Evolutionary conservation across 768 basidiomycete genomes (phyloP).

Genomic region (Boletus insuetus): DNA sequence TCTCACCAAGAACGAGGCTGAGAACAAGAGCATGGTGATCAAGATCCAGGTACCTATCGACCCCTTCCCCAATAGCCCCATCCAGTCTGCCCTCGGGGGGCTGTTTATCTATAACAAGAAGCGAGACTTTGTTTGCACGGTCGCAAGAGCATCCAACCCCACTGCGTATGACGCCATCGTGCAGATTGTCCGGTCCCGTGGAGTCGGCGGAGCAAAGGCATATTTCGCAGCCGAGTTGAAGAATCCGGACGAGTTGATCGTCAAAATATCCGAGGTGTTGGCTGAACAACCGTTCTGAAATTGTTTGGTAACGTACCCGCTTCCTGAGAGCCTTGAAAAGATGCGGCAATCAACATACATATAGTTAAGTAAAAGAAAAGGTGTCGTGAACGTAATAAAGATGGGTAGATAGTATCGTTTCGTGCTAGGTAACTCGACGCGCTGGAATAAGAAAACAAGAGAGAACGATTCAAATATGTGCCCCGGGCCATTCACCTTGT

Average conservation of each 20-base stretch:
- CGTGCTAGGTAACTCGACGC: neutral
- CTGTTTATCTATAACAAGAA: conserved; percentile 53
- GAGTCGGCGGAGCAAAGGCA: conserved; percentile 44
- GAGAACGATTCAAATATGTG: neutral
- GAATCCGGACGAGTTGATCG: conserved; percentile 43
- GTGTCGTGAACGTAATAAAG: neutral
- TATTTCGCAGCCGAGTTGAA: conserved; percentile 55
- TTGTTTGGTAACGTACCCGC: neutral
- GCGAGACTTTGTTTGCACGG: conserved; percentile 48
- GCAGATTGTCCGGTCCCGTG: conserved; percentile 39
- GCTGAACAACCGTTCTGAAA: conserved; percentile 55
- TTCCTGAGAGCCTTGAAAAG: neutral
- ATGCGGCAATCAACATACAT: neutral
- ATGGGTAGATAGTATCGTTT: neutral
- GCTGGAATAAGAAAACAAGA: neutral
- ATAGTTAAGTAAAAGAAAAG: neutral
- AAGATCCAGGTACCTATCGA: conserved; percentile 51
- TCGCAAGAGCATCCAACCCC: conserved; percentile 33
- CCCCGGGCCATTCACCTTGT: neutral
- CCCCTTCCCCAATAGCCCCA: neutral
- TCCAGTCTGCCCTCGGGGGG: conserved; percentile 15
- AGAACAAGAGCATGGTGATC: conserved; percentile 45
- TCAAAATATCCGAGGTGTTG: conserved; percentile 50
- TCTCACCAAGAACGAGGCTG: conserved; percentile 19
- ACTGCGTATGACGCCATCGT: conserved; percentile 41